Percentiles rank a stretch among this genome's conserved stretches.
Evolutionary conservation across 495 filamentous ascomycete species (phyloP).

Genomic region (Xylaria curta): DNA sequence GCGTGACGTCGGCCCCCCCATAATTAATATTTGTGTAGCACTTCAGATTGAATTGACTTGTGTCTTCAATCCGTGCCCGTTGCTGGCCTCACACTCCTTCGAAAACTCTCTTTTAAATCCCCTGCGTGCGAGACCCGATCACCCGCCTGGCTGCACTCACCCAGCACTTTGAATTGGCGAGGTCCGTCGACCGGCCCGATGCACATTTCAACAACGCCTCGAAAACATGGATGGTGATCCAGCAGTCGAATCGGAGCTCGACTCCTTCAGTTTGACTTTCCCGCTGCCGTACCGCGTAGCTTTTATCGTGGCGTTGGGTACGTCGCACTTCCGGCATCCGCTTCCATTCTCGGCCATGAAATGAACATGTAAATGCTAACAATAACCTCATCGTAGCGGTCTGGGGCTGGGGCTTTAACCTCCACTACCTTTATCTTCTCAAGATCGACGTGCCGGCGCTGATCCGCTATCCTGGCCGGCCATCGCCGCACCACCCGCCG

Average conservation of each 20-base stretch:
- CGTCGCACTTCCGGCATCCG: constrained; percentile 22
- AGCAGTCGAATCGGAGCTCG: constrained; percentile 78
- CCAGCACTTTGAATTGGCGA: background rate
- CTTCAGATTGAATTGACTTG: background rate
- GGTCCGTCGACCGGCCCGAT: constrained; percentile 25
- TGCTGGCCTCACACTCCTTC: background rate
- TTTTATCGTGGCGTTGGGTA: constrained; percentile 80
- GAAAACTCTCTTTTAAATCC: background rate
- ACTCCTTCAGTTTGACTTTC: constrained; percentile 82
- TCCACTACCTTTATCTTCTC: constrained; percentile 75
- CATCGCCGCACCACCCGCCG: constrained; percentile 66
- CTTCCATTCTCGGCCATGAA: background rate
- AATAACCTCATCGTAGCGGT: constrained; percentile 60
- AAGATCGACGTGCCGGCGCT: constrained; percentile 83
- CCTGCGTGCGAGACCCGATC: background rate
- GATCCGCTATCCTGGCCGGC: constrained; percentile 76
- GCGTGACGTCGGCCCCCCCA: constrained; percentile 22
- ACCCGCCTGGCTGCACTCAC: background rate
- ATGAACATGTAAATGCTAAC: constrained; percentile 13
- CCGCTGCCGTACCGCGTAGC: constrained; percentile 87
- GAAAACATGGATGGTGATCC: constrained; percentile 79
- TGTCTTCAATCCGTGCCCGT: background rate
- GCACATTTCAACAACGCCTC: constrained; percentile 22
- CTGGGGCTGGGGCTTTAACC: constrained; percentile 89
- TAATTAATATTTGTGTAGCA: constrained; percentile 15